These are phyloP conservation scores for Pogostemon cablin DNA, from an alignment of 257 asterid species.

Conservation along the genomic window DNA sequence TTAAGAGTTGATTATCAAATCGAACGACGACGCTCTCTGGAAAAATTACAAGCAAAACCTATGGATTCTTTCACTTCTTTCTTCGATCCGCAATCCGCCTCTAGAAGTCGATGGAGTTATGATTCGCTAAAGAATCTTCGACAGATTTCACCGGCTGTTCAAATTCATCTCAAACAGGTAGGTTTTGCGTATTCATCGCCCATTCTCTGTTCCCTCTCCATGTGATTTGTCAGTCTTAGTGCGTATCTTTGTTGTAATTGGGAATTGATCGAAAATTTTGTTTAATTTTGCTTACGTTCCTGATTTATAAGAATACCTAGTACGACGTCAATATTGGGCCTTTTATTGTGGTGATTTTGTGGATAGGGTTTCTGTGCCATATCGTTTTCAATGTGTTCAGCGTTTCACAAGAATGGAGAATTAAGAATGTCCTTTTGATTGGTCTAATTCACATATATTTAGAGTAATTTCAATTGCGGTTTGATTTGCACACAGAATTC, in stretches of 20 bases:
- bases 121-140: slow-evolving; percentile 88
- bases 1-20: neutral
- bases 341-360: neutral
- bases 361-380: neutral
- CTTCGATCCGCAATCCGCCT: slow-evolving; percentile 55
- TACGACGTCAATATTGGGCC: slow-evolving; percentile 1
- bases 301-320: neutral
- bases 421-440: neutral
- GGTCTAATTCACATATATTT: too few species aligned
- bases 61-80: slow-evolving; percentile 84
- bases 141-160: slow-evolving; percentile 89
- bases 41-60: neutral
- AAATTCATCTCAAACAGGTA: slow-evolving; percentile 89
- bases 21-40: slow-evolving; percentile 5
- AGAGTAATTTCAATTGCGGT: neutral
- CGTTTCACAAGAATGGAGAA: neutral
- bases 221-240: slow-evolving; percentile 1
- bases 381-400: neutral
- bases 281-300: neutral
- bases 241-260: neutral
- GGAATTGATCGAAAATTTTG: neutral
- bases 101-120: slow-evolving; percentile 70
- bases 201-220: neutral
- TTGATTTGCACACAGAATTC: neutral
- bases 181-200: neutral